These are phyloP conservation scores for Stentor coeruleus DNA, from an alignment of 73 alveolate genomes.

Conservation along the genomic window DNA sequence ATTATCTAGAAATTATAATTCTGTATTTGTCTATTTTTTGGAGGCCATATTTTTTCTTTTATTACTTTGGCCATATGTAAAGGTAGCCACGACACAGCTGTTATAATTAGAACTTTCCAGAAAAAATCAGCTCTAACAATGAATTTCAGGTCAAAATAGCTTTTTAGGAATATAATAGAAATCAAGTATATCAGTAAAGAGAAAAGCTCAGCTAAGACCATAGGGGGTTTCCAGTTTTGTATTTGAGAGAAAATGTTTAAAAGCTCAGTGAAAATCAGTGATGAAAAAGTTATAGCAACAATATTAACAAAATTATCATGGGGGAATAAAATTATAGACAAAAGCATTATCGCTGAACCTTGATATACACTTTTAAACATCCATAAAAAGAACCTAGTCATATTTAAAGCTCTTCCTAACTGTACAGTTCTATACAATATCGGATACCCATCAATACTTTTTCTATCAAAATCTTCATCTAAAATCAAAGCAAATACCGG, in stretches of 20 bases:
- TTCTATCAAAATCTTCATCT: constrained; percentile 79
- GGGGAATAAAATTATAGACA: constrained; percentile 74
- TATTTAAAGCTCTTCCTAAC: constrained; percentile 81
- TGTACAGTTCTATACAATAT: constrained; percentile 76
- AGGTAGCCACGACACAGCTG: constrained; percentile 60
- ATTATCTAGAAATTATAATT: too few species aligned
- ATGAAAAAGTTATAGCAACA: constrained; percentile 64
- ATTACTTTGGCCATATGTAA: constrained; percentile 49
- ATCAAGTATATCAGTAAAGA: not conserved
- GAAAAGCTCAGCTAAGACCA: constrained; percentile 15
- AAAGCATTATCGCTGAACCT: constrained; percentile 76
- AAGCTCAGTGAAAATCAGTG: constrained; percentile 80
- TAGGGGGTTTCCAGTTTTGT: constrained; percentile 30
- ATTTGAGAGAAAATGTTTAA: constrained; percentile 87
- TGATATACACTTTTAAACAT: constrained; percentile 84
- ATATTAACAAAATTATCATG: constrained; percentile 51
- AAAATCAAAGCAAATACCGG: constrained; percentile 91
- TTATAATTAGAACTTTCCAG: constrained; percentile 42
- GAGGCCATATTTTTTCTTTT: constrained; percentile 38
- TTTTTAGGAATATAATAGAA: not conserved
- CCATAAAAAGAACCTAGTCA: constrained; percentile 83
- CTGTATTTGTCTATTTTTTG: not conserved
- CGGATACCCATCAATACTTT: constrained; percentile 78
- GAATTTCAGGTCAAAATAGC: not conserved
- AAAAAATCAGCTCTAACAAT: constrained; percentile 33